Evolutionary conservation across 192 early-diverging fungal species (phyloP).

Genomic region (Podila epicladia): DNA sequence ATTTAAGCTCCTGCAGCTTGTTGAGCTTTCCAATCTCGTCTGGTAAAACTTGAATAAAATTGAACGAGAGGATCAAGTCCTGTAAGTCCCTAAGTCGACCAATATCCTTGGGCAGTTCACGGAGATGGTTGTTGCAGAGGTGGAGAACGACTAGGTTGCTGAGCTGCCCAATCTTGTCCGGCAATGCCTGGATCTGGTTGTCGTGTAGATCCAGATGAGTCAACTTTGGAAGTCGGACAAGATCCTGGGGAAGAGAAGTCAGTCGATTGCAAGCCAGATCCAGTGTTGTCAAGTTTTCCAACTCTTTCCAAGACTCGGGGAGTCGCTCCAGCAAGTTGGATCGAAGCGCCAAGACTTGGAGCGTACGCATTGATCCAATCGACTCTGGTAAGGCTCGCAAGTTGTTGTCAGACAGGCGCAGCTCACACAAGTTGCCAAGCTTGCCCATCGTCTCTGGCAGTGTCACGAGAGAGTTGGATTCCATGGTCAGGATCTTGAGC

Average conservation of each 20-base stretch:
- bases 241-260: slow-evolving; percentile 52
- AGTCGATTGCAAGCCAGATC: slow-evolving; percentile 64
- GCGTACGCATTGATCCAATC: slow-evolving; percentile 51
- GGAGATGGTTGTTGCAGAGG: slow-evolving; percentile 59
- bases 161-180: slow-evolving; percentile 57
- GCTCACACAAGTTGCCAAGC: slow-evolving; percentile 46
- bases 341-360: slow-evolving; percentile 52
- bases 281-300: slow-evolving; percentile 58
- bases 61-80: slow-evolving; percentile 64
- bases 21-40: slow-evolving; percentile 54
- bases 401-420: slow-evolving; percentile 52
- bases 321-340: slow-evolving; percentile 48
- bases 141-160: slow-evolving; percentile 55
- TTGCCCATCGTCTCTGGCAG: slow-evolving; percentile 54
- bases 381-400: slow-evolving; percentile 37
- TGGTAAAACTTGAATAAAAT: slow-evolving; percentile 54
- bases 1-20: slow-evolving; percentile 54
- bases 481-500: slow-evolving; percentile 50
- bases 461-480: slow-evolving; percentile 44
- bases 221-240: slow-evolving; percentile 47
- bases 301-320: slow-evolving; percentile 54
- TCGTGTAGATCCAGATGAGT: slow-evolving; percentile 55
- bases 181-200: slow-evolving; percentile 59
- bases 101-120: slow-evolving; percentile 51
- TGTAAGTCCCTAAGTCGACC: slow-evolving; percentile 52